Conservation (phyloP, 2,329 filamentous ascomycete species). For the Triangularia verruculosa region DNA sequence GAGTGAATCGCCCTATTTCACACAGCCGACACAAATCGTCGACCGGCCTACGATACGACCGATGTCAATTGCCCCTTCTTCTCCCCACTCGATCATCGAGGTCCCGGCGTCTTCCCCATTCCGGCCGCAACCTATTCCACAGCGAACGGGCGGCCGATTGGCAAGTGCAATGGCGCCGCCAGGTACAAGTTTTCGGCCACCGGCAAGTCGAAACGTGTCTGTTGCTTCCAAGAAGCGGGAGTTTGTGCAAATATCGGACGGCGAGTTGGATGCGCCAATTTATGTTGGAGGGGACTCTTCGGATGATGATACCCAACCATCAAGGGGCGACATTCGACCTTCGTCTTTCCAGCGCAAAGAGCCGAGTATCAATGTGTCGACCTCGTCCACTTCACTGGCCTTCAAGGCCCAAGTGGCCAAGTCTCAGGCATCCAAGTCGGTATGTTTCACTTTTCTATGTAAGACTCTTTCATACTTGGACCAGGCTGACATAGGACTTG, state of each 20-base stretch:
- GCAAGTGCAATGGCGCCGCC: conserved; percentile 65
- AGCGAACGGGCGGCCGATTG: conserved; percentile 27
- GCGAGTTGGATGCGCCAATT: conserved; percentile 30
- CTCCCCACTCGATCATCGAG: conserved; percentile 59
- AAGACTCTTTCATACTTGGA: background rate
- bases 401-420: background rate
- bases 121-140: conserved; percentile 35
- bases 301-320: conserved; percentile 51
- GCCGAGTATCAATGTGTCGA: conserved; percentile 23
- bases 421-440: background rate
- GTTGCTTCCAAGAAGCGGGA: conserved; percentile 35
- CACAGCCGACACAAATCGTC: conserved; percentile 46
- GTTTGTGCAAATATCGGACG: conserved; percentile 32
- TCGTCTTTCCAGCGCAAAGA: conserved; percentile 50
- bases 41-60: conserved; percentile 37
- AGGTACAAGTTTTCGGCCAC: conserved; percentile 65
- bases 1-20: conserved; percentile 44
- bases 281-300: conserved; percentile 52
- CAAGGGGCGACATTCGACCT: conserved; percentile 60
- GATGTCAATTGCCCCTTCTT: conserved; percentile 33
- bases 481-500: background rate
- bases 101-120: conserved; percentile 87
- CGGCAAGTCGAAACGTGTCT: conserved; percentile 27
- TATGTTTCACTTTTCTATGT: background rate
- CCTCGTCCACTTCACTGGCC: background rate